Evolutionary conservation across 495 filamentous ascomycete genomes (phyloP), one percentile per base, ranked within the genome.

Genomic region (Penicillium arizonense): DNA sequence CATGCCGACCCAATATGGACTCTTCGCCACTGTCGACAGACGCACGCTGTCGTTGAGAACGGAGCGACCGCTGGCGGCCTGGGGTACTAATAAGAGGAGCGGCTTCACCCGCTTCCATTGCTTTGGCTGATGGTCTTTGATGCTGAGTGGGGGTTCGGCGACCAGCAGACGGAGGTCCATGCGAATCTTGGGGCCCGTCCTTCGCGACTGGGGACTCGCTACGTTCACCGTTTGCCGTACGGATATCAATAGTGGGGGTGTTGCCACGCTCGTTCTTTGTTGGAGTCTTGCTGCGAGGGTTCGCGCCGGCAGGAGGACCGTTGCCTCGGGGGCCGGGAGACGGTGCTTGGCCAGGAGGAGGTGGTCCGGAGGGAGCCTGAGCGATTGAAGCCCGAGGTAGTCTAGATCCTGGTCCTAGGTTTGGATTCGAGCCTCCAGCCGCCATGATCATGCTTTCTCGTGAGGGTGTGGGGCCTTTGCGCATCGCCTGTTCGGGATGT

Each of bases 341-440:
- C 1, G 92, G 91, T 14, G 91, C 84, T 70, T 95, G 90, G 33
- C 90, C 89, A 34, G 87, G 86, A 18, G 92, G 93, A 35, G 92
- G 90, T 39, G 93, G 92, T 12, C 92, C 92, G 35, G 87, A 77
- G 3, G 90, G 87, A 8, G 82, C 84, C 56, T 87, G 84, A 18
- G 84, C 83, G 50, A 85, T 78, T 21, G 87, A 86, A 7, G 86
- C 83, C 53, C 89, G 80, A 21, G 83, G 90, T 58, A 87, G 78
- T 56, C 85, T 82, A 52, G 86, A 89, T 18, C 77, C 80, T 50
- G 71, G 75, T 21, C 73, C 72, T 9, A 67, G 53, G 11, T 68
- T 72, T 11, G 63, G 58, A 16, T 66, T 72, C 5, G 58, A 51
- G 14, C 68, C 66, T 50, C 47, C 63, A 43, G 56, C 63, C 11